phyloP scores from a whole-genome alignment of 805 yeast species.

The Lipomyces yamanashiensis region DNA sequence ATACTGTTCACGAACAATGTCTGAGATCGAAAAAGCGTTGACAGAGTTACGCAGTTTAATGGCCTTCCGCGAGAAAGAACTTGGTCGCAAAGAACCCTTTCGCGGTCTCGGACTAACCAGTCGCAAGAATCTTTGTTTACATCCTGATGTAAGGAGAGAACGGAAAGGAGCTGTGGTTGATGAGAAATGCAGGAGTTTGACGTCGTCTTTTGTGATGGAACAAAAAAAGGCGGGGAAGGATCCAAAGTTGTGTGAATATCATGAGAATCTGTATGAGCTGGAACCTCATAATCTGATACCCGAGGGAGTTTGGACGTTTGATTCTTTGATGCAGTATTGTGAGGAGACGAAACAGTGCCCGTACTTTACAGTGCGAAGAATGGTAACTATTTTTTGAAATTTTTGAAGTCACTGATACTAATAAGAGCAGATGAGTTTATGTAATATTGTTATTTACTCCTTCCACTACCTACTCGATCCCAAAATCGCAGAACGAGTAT shows the following conservation, averaged over 20 bases:
- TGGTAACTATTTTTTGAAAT: conserved; percentile 63
- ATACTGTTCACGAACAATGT: conserved; percentile 99
- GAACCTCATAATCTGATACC: conserved; percentile 92
- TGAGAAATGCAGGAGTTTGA: conserved; percentile 92
- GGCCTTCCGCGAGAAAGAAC: conserved; percentile 80
- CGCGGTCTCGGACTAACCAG: conserved; percentile 92
- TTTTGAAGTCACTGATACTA: not conserved
- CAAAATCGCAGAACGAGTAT: conserved; percentile 93
- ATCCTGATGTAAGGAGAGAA: conserved; percentile 85
- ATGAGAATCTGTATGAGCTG: conserved; percentile 82
- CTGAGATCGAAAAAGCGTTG: conserved; percentile 96
- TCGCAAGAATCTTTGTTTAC: conserved; percentile 91
- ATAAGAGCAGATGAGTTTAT: conserved; percentile 49
- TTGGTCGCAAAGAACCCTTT: conserved; percentile 88
- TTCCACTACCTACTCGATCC: conserved; percentile 97
- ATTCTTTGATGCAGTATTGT: conserved; percentile 76
- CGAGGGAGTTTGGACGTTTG: conserved; percentile 93
- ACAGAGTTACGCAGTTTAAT: conserved; percentile 86
- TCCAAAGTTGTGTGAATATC: conserved; percentile 77
- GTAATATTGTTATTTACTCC: conserved; percentile 93
- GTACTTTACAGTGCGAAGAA: conserved; percentile 95
- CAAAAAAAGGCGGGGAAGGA: conserved; percentile 64
- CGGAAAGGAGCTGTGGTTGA: conserved; percentile 91
- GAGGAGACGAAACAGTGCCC: conserved; percentile 86
- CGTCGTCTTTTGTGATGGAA: conserved; percentile 84